Base-by-base conservation (phyloP, 75 land plant species). In the Sequoiadendron giganteum region DNA sequence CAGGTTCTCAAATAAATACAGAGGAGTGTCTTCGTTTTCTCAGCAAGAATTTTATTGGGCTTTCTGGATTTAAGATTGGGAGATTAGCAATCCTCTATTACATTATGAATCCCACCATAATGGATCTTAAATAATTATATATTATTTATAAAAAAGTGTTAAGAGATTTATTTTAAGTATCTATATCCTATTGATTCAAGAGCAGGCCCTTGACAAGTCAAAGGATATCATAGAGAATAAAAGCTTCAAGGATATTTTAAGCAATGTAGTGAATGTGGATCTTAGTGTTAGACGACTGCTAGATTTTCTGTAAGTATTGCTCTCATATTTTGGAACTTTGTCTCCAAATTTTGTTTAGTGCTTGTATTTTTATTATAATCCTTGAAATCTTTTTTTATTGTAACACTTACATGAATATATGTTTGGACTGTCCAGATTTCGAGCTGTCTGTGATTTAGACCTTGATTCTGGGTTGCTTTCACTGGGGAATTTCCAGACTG, bases 401-500 rank as follows among this genome's bases (percentile, higher is more conserved):
- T 3, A 80, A 19, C n/a, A 21, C 10, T 81, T 42, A 40, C n/a
- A 42, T 25, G 10, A 9, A n/a, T 48, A 34, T 8, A 34, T 85
- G 86, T 85, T 58, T 58, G 25, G 43, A 75, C 7, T 28, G 40
- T 82, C 75, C 90, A 97, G 99, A 77, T 96, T 95, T 86, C 82
- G 38, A 32, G 98, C 94, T 72, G 89, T 95, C 82, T 94, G 89
- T 85, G 65, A 87, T 52, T 90, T 97, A 88, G 92, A 97, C 89
- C 85, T 87, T 65, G 89, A 89, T 34, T 85, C 89, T 83, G 99
- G 99, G 14, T 91, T 91, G 43, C 93, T 94, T 40, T 85, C 96
- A 75, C 58, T 94, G 86, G 93, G 94, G n/a, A 95, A 96, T 78
- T 97, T 97, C 89, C 92, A 89, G 86, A 88, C 79, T 83, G 96